Evolutionary conservation across 192 early-diverging fungal species (phyloP).

Genomic region (Jimgerdemannia lactiflua): DNA sequence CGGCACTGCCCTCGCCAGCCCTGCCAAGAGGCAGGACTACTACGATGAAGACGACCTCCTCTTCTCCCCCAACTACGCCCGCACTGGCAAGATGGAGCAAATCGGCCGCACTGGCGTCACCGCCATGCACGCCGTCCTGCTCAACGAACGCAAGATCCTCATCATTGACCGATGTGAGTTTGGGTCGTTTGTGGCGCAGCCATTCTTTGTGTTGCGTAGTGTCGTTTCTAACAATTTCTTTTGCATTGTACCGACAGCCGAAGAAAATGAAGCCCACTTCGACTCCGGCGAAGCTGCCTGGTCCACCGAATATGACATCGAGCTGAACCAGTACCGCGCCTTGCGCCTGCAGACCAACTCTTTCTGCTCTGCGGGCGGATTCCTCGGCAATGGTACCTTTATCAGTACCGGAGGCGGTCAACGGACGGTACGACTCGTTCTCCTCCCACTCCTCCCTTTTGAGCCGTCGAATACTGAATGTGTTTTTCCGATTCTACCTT

Average conservation of each 20-base stretch:
- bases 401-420: constrained; percentile 51
- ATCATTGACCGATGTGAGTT: constrained; percentile 49
- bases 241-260: constrained; percentile 18
- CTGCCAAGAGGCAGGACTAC: background rate
- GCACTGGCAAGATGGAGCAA: constrained; percentile 26
- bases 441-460: constrained; percentile 2
- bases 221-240: background rate
- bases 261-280: constrained; percentile 46
- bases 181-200: background rate
- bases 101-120: constrained; percentile 41
- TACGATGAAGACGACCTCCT: background rate
- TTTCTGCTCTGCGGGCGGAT: constrained; percentile 57
- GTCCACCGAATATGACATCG: constrained; percentile 44
- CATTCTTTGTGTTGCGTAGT: background rate
- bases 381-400: constrained; percentile 49
- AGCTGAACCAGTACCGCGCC: constrained; percentile 36
- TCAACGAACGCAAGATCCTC: constrained; percentile 40
- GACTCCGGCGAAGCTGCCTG: constrained; percentile 39
- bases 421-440: constrained; percentile 17
- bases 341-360: constrained; percentile 51
- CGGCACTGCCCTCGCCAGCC: background rate
- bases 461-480: background rate
- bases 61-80: constrained; percentile 8
- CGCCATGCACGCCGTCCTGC: constrained; percentile 48
- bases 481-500: background rate